Conservation (phyloP, 1,284 basidiomycete genomes). For the Ganoderma resinaceum region DNA sequence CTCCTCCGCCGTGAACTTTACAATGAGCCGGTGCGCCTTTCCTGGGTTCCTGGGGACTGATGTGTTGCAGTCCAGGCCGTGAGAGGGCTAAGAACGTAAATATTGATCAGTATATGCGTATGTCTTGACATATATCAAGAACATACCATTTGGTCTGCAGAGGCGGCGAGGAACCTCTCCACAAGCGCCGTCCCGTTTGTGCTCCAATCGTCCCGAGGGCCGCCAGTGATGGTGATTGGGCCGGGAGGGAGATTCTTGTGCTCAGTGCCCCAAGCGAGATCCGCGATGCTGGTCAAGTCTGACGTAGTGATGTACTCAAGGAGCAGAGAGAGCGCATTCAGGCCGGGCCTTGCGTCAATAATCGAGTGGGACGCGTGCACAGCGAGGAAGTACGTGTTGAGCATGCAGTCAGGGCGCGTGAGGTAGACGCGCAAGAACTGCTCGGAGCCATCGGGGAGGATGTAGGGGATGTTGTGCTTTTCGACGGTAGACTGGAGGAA, state of each 20-base stretch:
- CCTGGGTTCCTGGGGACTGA: not conserved
- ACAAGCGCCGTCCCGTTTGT: conserved; percentile 8
- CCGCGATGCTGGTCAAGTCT: not conserved
- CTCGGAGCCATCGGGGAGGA: not conserved
- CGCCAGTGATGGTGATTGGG: conserved; percentile 20
- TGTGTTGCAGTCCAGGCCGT: not conserved
- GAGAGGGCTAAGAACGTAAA: not conserved
- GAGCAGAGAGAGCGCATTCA: not conserved
- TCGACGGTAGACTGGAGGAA: not conserved
- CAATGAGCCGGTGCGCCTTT: not conserved
- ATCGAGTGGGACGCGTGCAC: not conserved
- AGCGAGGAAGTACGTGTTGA: not conserved
- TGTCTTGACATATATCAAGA: not conserved
- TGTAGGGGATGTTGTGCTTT: not conserved
- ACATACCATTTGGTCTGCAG: not conserved
- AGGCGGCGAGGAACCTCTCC: not conserved
- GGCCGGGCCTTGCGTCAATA: not conserved
- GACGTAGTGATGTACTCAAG: not conserved
- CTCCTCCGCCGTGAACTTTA: not conserved
- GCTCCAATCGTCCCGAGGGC: conserved; percentile 14
- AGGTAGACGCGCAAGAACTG: not conserved
- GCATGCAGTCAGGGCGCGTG: not conserved
- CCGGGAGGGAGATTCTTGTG: conserved; percentile 22
- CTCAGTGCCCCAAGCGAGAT: conserved; percentile 22
- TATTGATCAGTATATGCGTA: not conserved